A percentile compares a stretch with the other conserved stretches of the same genome.
phyloP scores from a whole-genome alignment of 108 stramenopile genomes.

The Nitzschia palea region DNA sequence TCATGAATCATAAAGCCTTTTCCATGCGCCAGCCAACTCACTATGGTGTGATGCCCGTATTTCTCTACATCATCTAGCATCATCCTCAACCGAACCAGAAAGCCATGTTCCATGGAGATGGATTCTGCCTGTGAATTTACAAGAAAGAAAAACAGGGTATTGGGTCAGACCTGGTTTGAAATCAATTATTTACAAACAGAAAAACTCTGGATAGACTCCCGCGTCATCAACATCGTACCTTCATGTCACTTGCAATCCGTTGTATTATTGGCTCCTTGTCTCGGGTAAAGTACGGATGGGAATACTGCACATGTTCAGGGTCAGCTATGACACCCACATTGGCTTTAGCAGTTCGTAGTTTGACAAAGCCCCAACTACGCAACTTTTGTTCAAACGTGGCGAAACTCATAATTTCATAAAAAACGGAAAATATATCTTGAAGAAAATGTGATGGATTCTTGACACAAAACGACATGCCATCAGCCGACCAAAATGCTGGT shows the following conservation, averaged over 20 bases:
- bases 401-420: constrained; percentile 18
- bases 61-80: constrained; percentile 25
- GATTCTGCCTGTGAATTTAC: not conserved
- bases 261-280: constrained; percentile 3
- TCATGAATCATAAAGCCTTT: constrained; percentile 62
- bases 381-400: constrained; percentile 24
- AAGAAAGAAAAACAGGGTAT: not conserved
- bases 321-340: constrained; percentile 2
- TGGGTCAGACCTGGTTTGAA: not conserved
- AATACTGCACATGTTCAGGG: constrained; percentile 3
- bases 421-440: constrained; percentile 8
- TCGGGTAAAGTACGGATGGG: constrained; percentile 17
- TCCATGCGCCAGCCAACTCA: constrained; percentile 23
- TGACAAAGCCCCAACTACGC: constrained; percentile 23
- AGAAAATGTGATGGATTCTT: constrained; percentile 12
- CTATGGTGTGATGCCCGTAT: constrained; percentile 12
- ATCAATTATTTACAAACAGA: too few species aligned
- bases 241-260: constrained; percentile 2
- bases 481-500: constrained; percentile 9
- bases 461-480: constrained; percentile 19
- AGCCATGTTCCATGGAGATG: constrained; percentile 8
- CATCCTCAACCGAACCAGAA: constrained; percentile 19
- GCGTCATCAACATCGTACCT: not conserved
- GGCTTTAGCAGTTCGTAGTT: not conserved
- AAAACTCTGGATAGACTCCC: too few species aligned